These are phyloP conservation scores for Aspergillus fructus DNA, from an alignment of 2,329 filamentous ascomycete species.

Conservation along the genomic window DNA sequence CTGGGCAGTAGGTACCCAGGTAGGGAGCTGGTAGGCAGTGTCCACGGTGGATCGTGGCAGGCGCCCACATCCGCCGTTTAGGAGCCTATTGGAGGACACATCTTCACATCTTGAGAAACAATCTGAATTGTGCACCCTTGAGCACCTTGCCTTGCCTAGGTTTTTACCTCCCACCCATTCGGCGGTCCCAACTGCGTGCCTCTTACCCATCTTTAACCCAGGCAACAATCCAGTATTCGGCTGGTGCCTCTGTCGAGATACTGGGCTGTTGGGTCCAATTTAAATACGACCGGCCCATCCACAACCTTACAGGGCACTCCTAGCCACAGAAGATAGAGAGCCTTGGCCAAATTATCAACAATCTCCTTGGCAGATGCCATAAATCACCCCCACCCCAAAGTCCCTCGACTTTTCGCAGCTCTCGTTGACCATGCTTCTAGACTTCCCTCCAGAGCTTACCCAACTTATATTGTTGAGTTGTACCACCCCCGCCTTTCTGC, in stretches of 20 bases:
- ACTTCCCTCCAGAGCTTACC: constrained; percentile 42
- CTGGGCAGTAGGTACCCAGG: too few relatives aligned
- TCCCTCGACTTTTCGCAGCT: background rate
- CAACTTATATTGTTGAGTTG: constrained; percentile 36
- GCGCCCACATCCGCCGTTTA: background rate
- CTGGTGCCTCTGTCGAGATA: constrained; percentile 1
- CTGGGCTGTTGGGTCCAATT: background rate
- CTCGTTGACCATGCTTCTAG: constrained; percentile 27
- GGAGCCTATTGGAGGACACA: background rate
- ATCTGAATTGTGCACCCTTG: background rate
- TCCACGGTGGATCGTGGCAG: background rate
- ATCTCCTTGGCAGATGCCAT: background rate
- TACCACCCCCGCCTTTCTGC: constrained; percentile 37
- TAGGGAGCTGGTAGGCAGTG: too few relatives aligned
- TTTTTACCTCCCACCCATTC: too few relatives aligned
- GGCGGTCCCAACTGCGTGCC: background rate
- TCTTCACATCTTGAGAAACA: background rate
- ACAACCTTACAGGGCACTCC: background rate
- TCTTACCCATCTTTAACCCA: background rate
- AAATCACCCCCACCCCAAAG: background rate
- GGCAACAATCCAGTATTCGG: background rate
- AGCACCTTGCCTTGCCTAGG: too few relatives aligned
- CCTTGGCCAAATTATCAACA: background rate
- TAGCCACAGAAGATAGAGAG: background rate
- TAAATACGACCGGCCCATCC: background rate